Evolutionary conservation across 139 green algal species (phyloP).

Genomic region (Coccomyxa sp.): DNA sequence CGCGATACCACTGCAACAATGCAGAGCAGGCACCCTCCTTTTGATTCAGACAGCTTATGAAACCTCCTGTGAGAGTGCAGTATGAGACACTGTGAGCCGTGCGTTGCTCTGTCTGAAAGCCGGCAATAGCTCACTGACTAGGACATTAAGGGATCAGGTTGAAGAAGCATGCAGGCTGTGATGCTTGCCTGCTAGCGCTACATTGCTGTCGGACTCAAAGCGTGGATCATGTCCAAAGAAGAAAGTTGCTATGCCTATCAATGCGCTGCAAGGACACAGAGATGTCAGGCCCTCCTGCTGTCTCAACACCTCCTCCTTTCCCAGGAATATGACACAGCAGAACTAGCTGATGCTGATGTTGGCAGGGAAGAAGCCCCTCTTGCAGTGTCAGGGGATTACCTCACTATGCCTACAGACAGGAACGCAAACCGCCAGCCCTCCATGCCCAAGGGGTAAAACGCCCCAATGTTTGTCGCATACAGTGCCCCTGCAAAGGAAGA

Average conservation of each 20-base stretch:
- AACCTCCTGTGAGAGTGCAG: too few species aligned
- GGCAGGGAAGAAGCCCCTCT: too few species aligned
- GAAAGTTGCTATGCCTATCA: neutral
- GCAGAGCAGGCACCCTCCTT: too few species aligned
- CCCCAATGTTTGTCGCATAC: constrained; percentile 72
- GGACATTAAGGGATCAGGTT: too few species aligned
- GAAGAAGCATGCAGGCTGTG: too few species aligned
- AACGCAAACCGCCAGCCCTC: constrained; percentile 73
- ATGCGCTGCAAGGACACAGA: neutral
- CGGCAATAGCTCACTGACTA: too few species aligned
- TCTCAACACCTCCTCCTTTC: too few species aligned
- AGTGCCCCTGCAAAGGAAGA: constrained; percentile 28
- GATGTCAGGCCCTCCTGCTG: too few species aligned
- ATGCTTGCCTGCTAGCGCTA: neutral
- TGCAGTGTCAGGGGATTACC: constrained; percentile 18
- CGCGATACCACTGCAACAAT: too few species aligned
- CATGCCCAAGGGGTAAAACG: constrained; percentile 27
- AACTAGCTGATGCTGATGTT: neutral
- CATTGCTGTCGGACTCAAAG: neutral
- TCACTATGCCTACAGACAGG: constrained; percentile 44
- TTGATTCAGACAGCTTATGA: too few species aligned
- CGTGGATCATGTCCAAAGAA: neutral
- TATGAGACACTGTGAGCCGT: too few species aligned
- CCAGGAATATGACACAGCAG: neutral
- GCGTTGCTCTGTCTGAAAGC: too few species aligned